Evolutionary conservation across 2,329 filamentous ascomycete genomes (phyloP).

Genomic region (Xylaria sp.): DNA sequence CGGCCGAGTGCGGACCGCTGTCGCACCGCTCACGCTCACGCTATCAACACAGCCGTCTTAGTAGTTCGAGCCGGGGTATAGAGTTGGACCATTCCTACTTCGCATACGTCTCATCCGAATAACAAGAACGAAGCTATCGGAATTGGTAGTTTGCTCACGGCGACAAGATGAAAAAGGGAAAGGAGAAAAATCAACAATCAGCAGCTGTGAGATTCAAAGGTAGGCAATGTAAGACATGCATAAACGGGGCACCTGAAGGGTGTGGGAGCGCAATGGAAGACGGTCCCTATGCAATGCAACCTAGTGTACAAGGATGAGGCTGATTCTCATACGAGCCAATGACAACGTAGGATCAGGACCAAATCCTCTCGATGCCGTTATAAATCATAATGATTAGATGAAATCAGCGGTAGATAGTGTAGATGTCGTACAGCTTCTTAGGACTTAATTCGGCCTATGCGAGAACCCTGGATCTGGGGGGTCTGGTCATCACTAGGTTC

Average conservation of each 20-base stretch:
- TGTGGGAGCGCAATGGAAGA: slow-evolving; percentile 17
- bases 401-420: slow-evolving; percentile 15
- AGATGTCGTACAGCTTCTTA: neutral
- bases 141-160: neutral
- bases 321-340: slow-evolving; percentile 31
- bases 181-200: slow-evolving; percentile 11
- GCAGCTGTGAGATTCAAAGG: slow-evolving; percentile 26
- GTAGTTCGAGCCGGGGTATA: slow-evolving; percentile 14
- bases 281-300: slow-evolving; percentile 2
- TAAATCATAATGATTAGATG: slow-evolving; percentile 11
- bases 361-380: slow-evolving; percentile 18
- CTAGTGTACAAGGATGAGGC: slow-evolving; percentile 35
- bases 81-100: slow-evolving; percentile 18
- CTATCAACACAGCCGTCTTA: slow-evolving; percentile 8
- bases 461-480: slow-evolving; percentile 29
- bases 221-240: slow-evolving; percentile 35
- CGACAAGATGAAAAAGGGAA: slow-evolving; percentile 9
- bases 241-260: slow-evolving; percentile 27
- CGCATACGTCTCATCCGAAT: slow-evolving; percentile 4
- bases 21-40: slow-evolving; percentile 24
- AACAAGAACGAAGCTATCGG: slow-evolving; percentile 6
- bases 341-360: slow-evolving; percentile 5
- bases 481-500: neutral
- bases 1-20: slow-evolving; percentile 13
- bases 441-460: slow-evolving; percentile 4